Conservation (phyloP, 73 alveolate genomes). For the Halteria grandinella region DNA sequence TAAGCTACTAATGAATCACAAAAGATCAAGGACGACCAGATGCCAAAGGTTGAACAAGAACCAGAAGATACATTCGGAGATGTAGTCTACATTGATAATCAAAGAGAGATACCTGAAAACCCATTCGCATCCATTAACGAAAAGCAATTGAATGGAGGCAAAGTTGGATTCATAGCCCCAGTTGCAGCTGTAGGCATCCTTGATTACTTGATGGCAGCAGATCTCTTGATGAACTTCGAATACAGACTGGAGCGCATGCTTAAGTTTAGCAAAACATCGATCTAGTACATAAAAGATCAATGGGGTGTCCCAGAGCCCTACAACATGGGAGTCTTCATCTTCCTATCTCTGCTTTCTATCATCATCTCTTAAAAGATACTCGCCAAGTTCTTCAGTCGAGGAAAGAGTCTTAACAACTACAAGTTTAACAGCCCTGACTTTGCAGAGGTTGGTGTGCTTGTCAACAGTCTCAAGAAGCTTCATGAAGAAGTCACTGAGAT, state of each 20-base stretch:
- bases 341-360: neutral
- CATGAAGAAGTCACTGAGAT: neutral
- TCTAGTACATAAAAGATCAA: neutral
- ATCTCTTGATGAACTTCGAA: neutral
- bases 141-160: too few relatives aligned
- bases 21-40: too few relatives aligned
- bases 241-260: neutral
- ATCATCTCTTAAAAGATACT: neutral
- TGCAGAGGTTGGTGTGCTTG: neutral
- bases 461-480: neutral
- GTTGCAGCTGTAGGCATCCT: neutral
- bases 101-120: too few relatives aligned
- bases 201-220: conserved; percentile 4
- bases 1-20: too few relatives aligned
- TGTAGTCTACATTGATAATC: too few relatives aligned
- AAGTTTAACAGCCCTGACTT: conserved; percentile 2
- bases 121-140: too few relatives aligned
- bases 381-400: neutral
- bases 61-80: too few relatives aligned
- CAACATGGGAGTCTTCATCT: neutral
- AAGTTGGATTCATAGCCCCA: too few relatives aligned
- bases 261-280: neutral
- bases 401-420: neutral
- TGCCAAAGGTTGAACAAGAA: too few relatives aligned
- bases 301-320: neutral